A percentile compares a stretch with the other conserved stretches of the same genome.
These are phyloP conservation scores for Malus orientalis DNA, from an alignment of 306 rosid genomes.

Conservation along the genomic window DNA sequence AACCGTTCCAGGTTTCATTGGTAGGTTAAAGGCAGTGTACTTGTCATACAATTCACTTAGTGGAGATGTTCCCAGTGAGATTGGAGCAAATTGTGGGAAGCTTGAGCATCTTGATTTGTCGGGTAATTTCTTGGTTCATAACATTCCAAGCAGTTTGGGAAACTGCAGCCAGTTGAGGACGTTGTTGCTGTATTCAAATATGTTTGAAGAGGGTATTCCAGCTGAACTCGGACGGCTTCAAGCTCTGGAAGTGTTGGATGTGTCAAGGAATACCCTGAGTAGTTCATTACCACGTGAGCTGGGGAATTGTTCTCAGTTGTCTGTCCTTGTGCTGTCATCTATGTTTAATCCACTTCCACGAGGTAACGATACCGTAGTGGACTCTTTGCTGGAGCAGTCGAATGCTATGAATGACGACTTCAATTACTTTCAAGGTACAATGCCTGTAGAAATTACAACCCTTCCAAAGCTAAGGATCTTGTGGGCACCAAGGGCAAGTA, in stretches of 20 bases:
- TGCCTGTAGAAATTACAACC: constrained; percentile 46
- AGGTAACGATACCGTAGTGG: constrained; percentile 17
- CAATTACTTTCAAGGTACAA: constrained; percentile 66
- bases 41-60: constrained; percentile 49
- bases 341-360: constrained; percentile 39
- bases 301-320: constrained; percentile 57
- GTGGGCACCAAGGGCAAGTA: constrained; percentile 82
- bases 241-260: constrained; percentile 64
- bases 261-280: constrained; percentile 75
- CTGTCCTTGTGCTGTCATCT: constrained; percentile 73
- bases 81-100: constrained; percentile 60
- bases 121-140: constrained; percentile 44
- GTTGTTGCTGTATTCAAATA: constrained; percentile 59
- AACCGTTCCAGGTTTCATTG: constrained; percentile 57
- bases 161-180: constrained; percentile 53
- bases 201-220: constrained; percentile 65
- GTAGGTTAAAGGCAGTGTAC: constrained; percentile 52
- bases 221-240: constrained; percentile 49
- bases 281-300: constrained; percentile 54
- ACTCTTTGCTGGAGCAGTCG: constrained; percentile 27
- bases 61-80: constrained; percentile 54
- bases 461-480: constrained; percentile 71
- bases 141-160: constrained; percentile 65
- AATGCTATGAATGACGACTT: constrained; percentile 40
- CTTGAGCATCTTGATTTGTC: constrained; percentile 89